A percentile compares a stretch with the other conserved stretches of the same genome.
phyloP scores from a whole-genome alignment of 1,139 yeast species.

The Lodderomyces parapsilosis region DNA sequence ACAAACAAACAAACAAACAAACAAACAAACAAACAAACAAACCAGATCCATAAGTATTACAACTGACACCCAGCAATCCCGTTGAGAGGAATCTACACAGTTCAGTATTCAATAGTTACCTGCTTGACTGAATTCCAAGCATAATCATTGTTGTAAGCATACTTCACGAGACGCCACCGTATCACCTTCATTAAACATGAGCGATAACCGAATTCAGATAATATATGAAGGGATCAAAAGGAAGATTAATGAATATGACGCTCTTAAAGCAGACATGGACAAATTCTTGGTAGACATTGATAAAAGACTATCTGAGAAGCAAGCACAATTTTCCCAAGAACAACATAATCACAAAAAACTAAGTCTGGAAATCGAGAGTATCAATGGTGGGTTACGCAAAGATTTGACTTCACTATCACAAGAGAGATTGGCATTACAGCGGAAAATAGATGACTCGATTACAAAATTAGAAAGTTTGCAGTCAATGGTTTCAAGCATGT shows the following conservation, averaged over 20 bases:
- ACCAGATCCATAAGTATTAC: too few relatives aligned
- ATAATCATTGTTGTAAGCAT: too few relatives aligned
- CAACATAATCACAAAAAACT: constrained; percentile 7
- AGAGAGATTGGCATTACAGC: constrained; percentile 1
- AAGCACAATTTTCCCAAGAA: constrained; percentile 6
- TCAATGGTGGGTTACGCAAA: constrained; percentile 1
- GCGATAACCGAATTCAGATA: not conserved
- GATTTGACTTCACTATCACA: not conserved
- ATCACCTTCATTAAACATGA: too few relatives aligned
- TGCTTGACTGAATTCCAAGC: too few relatives aligned
- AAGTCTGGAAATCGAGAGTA: constrained; percentile 3
- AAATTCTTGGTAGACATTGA: constrained; percentile 10
- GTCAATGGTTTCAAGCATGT: too few relatives aligned
- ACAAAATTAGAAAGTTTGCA: constrained; percentile 21
- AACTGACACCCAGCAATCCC: too few relatives aligned
- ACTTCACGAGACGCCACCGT: too few relatives aligned
- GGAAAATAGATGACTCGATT: constrained; percentile 4
- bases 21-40: too few relatives aligned
- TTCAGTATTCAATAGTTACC: too few relatives aligned
- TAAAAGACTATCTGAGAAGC: constrained; percentile 8
- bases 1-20: too few relatives aligned
- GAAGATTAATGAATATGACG: constrained; percentile 8
- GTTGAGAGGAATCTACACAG: too few relatives aligned
- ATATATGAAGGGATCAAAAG: constrained; percentile 6
- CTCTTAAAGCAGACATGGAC: constrained; percentile 8